Evolutionary conservation across 257 asterid genomes (phyloP), one percentile per base, ranked within the genome.

Genomic region (Nicotiana otophora): DNA sequence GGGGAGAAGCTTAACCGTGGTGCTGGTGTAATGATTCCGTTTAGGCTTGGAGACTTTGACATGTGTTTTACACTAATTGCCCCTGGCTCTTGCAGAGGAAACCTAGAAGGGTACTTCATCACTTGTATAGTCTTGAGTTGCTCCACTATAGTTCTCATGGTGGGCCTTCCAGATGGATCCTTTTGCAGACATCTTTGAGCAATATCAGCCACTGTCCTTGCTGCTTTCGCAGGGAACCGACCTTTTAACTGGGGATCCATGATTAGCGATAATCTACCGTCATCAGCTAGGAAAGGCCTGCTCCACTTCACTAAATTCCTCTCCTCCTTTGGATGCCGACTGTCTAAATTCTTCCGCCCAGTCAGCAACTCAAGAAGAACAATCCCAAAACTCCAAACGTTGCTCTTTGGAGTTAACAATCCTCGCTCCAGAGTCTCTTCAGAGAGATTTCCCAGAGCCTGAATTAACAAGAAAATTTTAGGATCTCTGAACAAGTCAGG

Each of bases 171-270:
- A 0, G 98, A 95, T 3, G 98, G 97, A 65, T 95, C 98, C 77
- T 89, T 92, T 82, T 89, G 98, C 82, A 95, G 92, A 80, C 98
- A 93, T 79, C 88, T 87, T 82, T 93, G 98, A 42, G 98, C 98
- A 51, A 95, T 89, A 86, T 93, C 95, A 60, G 98, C 98, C 81
- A 95, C 92, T 7, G 92, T 88, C 66, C 97, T 86, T 7, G 97
- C 92, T 39, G 98, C 98, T 91, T 90, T 92, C 84, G 89, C 88
- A 2, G 98, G 97, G 89, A 90, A 93, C 58, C 97, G 96, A 8
- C 97, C 95, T 84, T 93, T 92, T 53, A 95, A 89, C 84, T 89
- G 98, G 64, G 98, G 94, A 63, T 95, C 98, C 98, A 95, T 95
- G 83, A 95, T 95, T 67, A 93, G 81, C 17, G 98, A 91, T 61